These are phyloP conservation scores for Trichoderma sp. DNA, from an alignment of 2,329 filamentous ascomycete species.

Conservation along the genomic window DNA sequence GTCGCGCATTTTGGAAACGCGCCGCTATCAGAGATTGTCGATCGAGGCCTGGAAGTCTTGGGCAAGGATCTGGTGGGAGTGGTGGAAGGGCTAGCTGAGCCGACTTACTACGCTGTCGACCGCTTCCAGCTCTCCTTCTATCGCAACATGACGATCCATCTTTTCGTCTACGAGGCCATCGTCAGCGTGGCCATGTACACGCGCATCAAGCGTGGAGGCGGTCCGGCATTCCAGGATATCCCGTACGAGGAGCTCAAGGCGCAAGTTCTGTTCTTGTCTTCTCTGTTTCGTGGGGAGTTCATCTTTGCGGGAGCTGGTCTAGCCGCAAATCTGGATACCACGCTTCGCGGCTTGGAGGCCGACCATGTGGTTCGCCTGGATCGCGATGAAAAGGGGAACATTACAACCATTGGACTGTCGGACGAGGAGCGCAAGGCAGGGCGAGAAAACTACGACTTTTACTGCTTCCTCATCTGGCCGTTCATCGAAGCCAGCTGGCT, in stretches of 20 bases:
- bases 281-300: constrained; percentile 93
- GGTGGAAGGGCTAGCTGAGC: constrained; percentile 78
- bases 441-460: constrained; percentile 96
- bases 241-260: constrained; percentile 70
- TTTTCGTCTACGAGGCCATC: constrained; percentile 91
- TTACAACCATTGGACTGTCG: constrained; percentile 73
- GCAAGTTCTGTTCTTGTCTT: constrained; percentile 87
- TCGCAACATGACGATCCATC: constrained; percentile 98
- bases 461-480: constrained; percentile 98
- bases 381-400: constrained; percentile 55
- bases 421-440: constrained; percentile 75
- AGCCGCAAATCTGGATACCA: constrained; percentile 76
- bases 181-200: constrained; percentile 91
- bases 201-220: constrained; percentile 87
- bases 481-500: constrained; percentile 96
- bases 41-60: constrained; percentile 87
- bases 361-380: constrained; percentile 76
- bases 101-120: constrained; percentile 93
- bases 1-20: constrained; percentile 90
- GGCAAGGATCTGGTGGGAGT: constrained; percentile 85
- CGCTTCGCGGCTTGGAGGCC: constrained; percentile 72
- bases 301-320: constrained; percentile 92
- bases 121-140: constrained; percentile 98
- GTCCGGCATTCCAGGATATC: constrained; percentile 77
- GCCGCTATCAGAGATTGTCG: constrained; percentile 78